Evolutionary conservation across 345 rosid genomes (phyloP), one percentile per base, ranked within the genome.

Genomic region (Rhodamnia argentea): DNA sequence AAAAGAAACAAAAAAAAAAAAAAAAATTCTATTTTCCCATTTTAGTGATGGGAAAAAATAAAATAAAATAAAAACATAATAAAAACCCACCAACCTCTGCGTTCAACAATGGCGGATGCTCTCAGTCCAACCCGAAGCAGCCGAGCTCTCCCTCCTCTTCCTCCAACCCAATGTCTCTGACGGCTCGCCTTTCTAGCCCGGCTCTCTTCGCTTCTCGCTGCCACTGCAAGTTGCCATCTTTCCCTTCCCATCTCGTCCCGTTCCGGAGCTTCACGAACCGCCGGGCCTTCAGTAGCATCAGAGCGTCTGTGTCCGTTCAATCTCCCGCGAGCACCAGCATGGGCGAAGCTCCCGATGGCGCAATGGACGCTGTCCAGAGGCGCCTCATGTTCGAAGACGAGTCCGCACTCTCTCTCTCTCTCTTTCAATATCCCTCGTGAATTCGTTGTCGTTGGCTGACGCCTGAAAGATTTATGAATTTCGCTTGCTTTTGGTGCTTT

Each of bases 331-430:
- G 81, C 26, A 70, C 81, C 90, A n/a, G 90, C 94, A 93, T 92
- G 96, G 90, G 85, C 4, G 95, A 91, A 85, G 81, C 88, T 82
- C 84, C 91, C 51, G 96, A 94, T 83, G 92, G 94, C 40, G 95
- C 93, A 89, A 97, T 97, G 98, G 99, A 97, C 89, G 99, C 98
- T 60, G 99, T 97, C 86, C 98, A 97, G 93, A 89, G 98, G 56
- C 98, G 99, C 89, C 99, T 95, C 92, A 96, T 97, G 99, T 96
- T 97, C 56, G 98, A 95, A 44, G 99, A 97, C 90, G 97, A 97
- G 99, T 90, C 78, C 27, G 75, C 86, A 60, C 50, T 37, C 18
- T 14, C 42, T 84, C 57, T 27, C 57, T 50, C 22, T 22, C 56
- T 78, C 83, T 87, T 23, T 82, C 9, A 29, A 1, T 37, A 16